Conservation (phyloP, 108 stramenopile species). For the Conticribra weissflogii region DNA sequence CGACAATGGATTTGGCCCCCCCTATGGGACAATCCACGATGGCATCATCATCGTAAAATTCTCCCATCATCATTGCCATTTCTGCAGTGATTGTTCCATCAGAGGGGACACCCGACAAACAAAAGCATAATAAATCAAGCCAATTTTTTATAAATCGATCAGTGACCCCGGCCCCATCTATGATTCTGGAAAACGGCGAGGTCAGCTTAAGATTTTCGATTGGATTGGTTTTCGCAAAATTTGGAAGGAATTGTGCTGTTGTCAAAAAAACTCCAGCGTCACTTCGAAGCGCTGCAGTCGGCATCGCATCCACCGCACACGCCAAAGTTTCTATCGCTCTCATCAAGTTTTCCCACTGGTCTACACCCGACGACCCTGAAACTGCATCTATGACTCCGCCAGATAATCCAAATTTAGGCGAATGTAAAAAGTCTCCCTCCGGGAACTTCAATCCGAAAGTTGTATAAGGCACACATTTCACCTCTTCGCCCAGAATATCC, state of each 20-base stretch:
- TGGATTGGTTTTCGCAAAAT: constrained; percentile 73
- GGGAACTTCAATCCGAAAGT: constrained; percentile 74
- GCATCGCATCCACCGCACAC: constrained; percentile 70
- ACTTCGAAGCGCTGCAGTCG: constrained; percentile 67
- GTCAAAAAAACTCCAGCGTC: constrained; percentile 64
- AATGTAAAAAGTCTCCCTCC: constrained; percentile 72
- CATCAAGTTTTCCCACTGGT: constrained; percentile 63
- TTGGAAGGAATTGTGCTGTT: constrained; percentile 62
- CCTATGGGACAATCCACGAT: constrained; percentile 88
- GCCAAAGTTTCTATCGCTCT: constrained; percentile 67
- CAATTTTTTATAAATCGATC: constrained; percentile 82
- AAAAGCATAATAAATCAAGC: constrained; percentile 88
- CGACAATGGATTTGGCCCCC: constrained; percentile 81
- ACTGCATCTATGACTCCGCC: constrained; percentile 49
- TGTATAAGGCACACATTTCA: constrained; percentile 63
- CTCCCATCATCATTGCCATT: constrained; percentile 94
- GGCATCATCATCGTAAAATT: constrained; percentile 78
- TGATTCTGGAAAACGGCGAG: constrained; percentile 58
- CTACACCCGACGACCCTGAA: constrained; percentile 37
- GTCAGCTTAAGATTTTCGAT: constrained; percentile 77
- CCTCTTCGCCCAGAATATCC: constrained; percentile 64
- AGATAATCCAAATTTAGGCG: constrained; percentile 48
- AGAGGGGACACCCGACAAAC: constrained; percentile 81
- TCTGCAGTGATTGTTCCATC: constrained; percentile 89
- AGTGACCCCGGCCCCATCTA: constrained; percentile 58